Conservation (phyloP, 1,139 yeast species). For the Saccharomycopsis hybrid region DNA sequence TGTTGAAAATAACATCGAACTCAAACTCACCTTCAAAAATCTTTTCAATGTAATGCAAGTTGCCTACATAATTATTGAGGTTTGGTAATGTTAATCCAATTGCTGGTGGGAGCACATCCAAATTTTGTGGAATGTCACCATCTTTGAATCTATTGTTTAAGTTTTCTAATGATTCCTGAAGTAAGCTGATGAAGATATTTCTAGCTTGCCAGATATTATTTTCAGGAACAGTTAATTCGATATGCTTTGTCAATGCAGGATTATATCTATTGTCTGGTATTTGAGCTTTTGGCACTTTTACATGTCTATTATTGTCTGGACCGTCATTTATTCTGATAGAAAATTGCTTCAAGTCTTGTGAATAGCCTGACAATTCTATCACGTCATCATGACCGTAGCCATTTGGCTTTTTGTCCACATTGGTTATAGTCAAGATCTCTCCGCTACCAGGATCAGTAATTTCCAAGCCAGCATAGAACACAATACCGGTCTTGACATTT, state of each 20-base stretch:
- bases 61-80: slow-evolving; percentile 58
- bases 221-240: slow-evolving; percentile 65
- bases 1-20: slow-evolving; percentile 61
- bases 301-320: slow-evolving; percentile 36
- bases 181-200: slow-evolving; percentile 63
- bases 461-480: slow-evolving; percentile 74
- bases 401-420: slow-evolving; percentile 25
- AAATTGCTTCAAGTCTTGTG: slow-evolving; percentile 46
- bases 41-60: slow-evolving; percentile 73
- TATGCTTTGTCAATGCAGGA: slow-evolving; percentile 54
- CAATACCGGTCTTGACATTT: slow-evolving; percentile 51
- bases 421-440: slow-evolving; percentile 29
- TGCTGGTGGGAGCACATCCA: slow-evolving; percentile 36
- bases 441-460: slow-evolving; percentile 38
- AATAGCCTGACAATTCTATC: slow-evolving; percentile 45
- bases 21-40: slow-evolving; percentile 70
- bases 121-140: slow-evolving; percentile 30
- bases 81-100: slow-evolving; percentile 56
- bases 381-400: slow-evolving; percentile 33
- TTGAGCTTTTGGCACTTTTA: slow-evolving; percentile 28
- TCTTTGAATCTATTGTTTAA: slow-evolving; percentile 31
- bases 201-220: slow-evolving; percentile 74
- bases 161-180: slow-evolving; percentile 58
- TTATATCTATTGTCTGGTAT: slow-evolving; percentile 32
- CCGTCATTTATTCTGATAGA: slow-evolving; percentile 25